Evolutionary conservation across 2,329 filamentous ascomycete species (phyloP), one percentile per base, ranked within the genome.

Genomic region (Ophiostoma pallidulum): DNA sequence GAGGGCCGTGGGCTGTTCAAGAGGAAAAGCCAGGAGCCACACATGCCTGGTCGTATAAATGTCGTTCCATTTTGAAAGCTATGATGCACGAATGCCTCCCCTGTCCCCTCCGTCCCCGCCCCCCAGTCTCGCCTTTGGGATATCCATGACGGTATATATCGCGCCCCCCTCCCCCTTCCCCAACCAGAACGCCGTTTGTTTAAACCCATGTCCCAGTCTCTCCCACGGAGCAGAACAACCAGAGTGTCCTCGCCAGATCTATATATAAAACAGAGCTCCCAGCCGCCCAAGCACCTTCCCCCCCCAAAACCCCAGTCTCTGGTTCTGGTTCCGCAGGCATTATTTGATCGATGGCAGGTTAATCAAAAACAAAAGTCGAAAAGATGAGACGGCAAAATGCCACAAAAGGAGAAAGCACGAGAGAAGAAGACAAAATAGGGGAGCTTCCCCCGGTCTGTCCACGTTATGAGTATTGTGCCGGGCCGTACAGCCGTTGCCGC

Each of bases 401-500:
- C n/a, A 36, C 36, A 39, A 36, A 18, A 41, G 8, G 33, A 29
- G n/a, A 41, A 33, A 24, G 5, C 37, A 37, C 5, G 20, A 32
- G 46, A 28, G 40, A 39, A 43, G 16, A 6, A 40, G 8, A 14
- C 6, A 33, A 18, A 42, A 2, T 6, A 22, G 10, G 5, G 18
- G 20, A 32, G 16, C 14, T 40, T 13, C 12, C 10, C 13, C 14
- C 18, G 22, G 7, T 8, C 41, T 19, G 18, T 16, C 33, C n/a
- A n/a, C n/a, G 16, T 48, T 39, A 54, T 18, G 53, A 16, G 33
- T 51, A 53, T 20, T 53, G 51, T 8, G 53, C 52, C 1, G 68
- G 63, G 3, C 63, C 66, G 48, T 72, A 74, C 43, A 75, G 49
- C 38, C 75, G 65, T 55, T 76, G 74, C 42, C 75, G 65, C 60